Conservation (phyloP, 306 rosid species). For the Glycyrrhiza uralensis region DNA sequence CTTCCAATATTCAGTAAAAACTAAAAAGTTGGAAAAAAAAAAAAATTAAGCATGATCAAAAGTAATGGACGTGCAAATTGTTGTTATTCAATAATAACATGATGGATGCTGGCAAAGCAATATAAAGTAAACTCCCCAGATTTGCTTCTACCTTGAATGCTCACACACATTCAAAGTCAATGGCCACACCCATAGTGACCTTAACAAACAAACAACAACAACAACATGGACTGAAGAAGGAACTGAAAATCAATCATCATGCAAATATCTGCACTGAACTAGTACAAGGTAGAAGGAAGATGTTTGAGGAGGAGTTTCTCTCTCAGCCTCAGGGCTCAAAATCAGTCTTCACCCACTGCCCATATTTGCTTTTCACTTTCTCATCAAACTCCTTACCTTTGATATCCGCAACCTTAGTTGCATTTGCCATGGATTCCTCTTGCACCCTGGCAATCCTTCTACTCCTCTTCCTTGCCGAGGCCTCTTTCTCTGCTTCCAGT, state of each 20-base stretch:
- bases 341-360: conserved; percentile 63
- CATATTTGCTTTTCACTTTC: conserved; percentile 55
- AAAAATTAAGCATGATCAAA: too few relatives aligned
- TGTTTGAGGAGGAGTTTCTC: neutral
- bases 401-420: conserved; percentile 37
- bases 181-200: conserved; percentile 41
- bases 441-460: conserved; percentile 51
- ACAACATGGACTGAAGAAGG: neutral
- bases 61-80: neutral
- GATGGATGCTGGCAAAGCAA: neutral
- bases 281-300: conserved; percentile 16
- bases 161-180: conserved; percentile 10
- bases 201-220: neutral
- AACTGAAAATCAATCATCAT: conserved; percentile 18
- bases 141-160: conserved; percentile 4
- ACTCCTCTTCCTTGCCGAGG: conserved; percentile 49
- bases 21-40: too few relatives aligned
- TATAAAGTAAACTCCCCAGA: neutral
- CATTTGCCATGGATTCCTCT: conserved; percentile 61
- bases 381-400: conserved; percentile 56
- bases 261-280: conserved; percentile 1
- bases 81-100: neutral
- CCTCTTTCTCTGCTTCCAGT: conserved; percentile 59
- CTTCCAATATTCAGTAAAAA: neutral
- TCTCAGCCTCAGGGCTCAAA: conserved; percentile 64